Evolutionary conservation across 495 filamentous ascomycete genomes (phyloP).

Genomic region (Neurospora sp.): DNA sequence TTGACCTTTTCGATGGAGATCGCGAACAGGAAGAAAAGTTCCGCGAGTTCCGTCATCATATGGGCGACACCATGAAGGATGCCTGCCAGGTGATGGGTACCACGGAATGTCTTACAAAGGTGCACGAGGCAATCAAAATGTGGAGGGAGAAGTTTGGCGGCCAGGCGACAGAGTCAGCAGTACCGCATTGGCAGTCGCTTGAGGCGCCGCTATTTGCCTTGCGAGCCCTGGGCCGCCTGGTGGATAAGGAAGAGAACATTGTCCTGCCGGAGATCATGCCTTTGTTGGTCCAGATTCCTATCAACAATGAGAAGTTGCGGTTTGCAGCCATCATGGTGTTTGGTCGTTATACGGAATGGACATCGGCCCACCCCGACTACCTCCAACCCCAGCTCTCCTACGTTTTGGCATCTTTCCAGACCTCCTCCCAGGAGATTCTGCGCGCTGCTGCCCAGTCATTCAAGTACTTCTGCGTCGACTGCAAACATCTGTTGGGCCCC

Average conservation of each 20-base stretch:
- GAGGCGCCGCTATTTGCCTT: conserved; percentile 93
- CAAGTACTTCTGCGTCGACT: conserved; percentile 94
- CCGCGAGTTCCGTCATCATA: conserved; percentile 87
- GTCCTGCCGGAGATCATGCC: conserved; percentile 86
- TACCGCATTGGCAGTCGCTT: conserved; percentile 94
- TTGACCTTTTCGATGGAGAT: conserved; percentile 89
- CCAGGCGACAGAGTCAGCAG: conserved; percentile 57
- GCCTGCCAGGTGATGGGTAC: conserved; percentile 93
- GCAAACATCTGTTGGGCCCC: conserved; percentile 68
- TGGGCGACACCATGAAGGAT: conserved; percentile 98
- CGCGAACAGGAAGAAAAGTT: conserved; percentile 96
- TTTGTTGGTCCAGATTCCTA: conserved; percentile 83
- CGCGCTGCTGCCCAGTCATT: conserved; percentile 87
- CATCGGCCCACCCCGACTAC: conserved; percentile 82
- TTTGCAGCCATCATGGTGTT: conserved; percentile 97
- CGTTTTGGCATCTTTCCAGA: conserved; percentile 83
- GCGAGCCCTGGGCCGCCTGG: conserved; percentile 96
- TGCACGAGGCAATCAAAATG: conserved; percentile 68
- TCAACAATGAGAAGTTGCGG: conserved; percentile 91
- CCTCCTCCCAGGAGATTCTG: conserved; percentile 75
- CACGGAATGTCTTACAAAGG: conserved; percentile 78
- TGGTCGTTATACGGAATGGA: conserved; percentile 97
- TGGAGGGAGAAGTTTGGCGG: conserved; percentile 80
- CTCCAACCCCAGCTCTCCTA: conserved; percentile 87
- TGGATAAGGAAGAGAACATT: conserved; percentile 73